phyloP scores from a whole-genome alignment of 31 red algal genomes.

The Odonthalia washingtoniensis region DNA sequence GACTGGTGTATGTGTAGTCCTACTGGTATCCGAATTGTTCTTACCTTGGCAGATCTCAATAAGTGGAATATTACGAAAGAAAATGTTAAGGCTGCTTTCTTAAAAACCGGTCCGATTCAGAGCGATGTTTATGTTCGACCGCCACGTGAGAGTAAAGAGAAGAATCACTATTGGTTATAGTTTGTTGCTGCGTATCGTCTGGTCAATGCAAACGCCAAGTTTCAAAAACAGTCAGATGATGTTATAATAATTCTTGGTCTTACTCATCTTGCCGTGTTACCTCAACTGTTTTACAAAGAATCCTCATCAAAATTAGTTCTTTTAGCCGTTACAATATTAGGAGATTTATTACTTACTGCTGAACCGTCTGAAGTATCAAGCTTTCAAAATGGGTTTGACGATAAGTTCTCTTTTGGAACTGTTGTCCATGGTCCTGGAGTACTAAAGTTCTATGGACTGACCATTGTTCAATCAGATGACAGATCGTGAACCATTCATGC shows the following conservation, averaged over 20 bases:
- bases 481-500: conserved; percentile 16
- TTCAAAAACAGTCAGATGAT: conserved; percentile 8
- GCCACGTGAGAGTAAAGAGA: background rate
- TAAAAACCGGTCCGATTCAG: conserved; percentile 33
- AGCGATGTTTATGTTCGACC: conserved; percentile 34
- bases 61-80: conserved; percentile 18
- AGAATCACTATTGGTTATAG: conserved; percentile 14
- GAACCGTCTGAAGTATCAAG: background rate
- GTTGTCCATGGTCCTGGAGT: conserved; percentile 21
- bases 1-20: conserved; percentile 26
- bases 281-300: conserved; percentile 20
- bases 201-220: conserved; percentile 3
- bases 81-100: conserved; percentile 33
- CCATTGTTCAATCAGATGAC: conserved; percentile 17
- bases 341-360: conserved; percentile 8
- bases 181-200: conserved; percentile 12
- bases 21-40: conserved; percentile 32
- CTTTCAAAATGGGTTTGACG: background rate
- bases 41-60: conserved; percentile 17
- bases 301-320: background rate
- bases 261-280: background rate
- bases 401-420: conserved; percentile 10
- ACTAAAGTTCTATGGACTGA: conserved; percentile 30
- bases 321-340: background rate
- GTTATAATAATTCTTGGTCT: conserved; percentile 1